These are phyloP conservation scores for Plantago rigida DNA, from an alignment of 305 asterid species.

Conservation along the genomic window DNA sequence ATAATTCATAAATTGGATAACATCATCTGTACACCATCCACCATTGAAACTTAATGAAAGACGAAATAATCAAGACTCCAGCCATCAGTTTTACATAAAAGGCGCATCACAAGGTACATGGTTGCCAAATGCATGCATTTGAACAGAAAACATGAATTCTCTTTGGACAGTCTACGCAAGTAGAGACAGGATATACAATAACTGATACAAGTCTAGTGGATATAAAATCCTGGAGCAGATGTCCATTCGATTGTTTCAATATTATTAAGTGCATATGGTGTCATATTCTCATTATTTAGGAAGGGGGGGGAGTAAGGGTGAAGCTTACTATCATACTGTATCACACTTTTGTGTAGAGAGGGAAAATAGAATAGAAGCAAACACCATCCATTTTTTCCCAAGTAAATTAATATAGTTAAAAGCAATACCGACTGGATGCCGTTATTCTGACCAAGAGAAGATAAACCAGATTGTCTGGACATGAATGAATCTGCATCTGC, in stretches of 20 bases:
- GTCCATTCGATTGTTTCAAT: neutral
- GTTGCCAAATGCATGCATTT: neutral
- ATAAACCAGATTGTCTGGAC: constrained; percentile 81
- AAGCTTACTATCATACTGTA: neutral
- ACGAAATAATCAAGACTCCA: neutral
- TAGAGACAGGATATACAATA: neutral
- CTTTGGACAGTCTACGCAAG: neutral
- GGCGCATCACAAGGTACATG: neutral
- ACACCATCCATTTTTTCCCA: neutral
- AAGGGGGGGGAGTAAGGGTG: neutral
- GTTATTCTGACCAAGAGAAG: constrained; percentile 63
- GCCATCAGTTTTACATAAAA: neutral
- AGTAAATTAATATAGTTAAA: neutral
- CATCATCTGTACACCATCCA: neutral
- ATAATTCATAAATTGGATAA: neutral
- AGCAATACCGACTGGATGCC: constrained; percentile 51
- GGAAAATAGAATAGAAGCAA: constrained; percentile 1
- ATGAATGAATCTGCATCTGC: constrained; percentile 94
- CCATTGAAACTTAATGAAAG: neutral
- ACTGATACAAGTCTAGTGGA: neutral
- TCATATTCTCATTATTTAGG: neutral
- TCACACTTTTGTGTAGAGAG: neutral
- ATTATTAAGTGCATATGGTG: neutral
- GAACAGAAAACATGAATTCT: neutral
- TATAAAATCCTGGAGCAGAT: neutral